Evolutionary conservation across 495 filamentous ascomycete species (phyloP), one percentile per base, ranked within the genome.

Genomic region (Penicillium fimorum): DNA sequence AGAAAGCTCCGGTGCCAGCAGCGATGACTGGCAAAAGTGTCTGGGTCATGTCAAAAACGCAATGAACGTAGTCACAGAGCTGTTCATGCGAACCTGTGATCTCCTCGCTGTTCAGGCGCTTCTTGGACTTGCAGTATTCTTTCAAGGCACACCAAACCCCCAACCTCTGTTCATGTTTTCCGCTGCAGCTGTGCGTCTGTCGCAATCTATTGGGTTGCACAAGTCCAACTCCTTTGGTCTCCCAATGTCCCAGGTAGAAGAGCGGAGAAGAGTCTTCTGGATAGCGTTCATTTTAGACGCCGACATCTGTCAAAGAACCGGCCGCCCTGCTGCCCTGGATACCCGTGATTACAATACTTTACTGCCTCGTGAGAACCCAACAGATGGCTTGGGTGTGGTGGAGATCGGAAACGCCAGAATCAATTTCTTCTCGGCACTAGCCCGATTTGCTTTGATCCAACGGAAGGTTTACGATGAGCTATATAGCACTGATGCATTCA

Each of bases 271-370:
- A 40, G 57, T 50, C 11, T 66, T 61, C 25, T 68, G 63, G 63
- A 58, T 68, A 4, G 57, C 63, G 9, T 68, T 65, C 17, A 59
- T 63, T 47, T 35, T 67, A 33, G 62, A 67, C 46, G 57, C 59
- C 17, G 62, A 68, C 45, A 65, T 68, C 22, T 58, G 52, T 22
- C 42, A 58, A 0, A 57, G 59, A 8, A 47, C 56, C 6, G 59
- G 62, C 0, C 59, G 55, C 17, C 62, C 62, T 29, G 50, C 57
- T 3, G 47, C 51, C 10, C 65, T 65, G 20, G 56, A 62, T 13
- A 47, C 30, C 15, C 46, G 53, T 15, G 63, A 68, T 35, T 62
- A 53, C 13, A 57, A 61, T 46, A 58, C 55, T 13, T 27, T 50
- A 9, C 45, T 68, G 9, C 59, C 65, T 2, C 24, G 18, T 0